Conservation (phyloP, 352 stramenopile species). For the Globisporangium megalacanthum region DNA sequence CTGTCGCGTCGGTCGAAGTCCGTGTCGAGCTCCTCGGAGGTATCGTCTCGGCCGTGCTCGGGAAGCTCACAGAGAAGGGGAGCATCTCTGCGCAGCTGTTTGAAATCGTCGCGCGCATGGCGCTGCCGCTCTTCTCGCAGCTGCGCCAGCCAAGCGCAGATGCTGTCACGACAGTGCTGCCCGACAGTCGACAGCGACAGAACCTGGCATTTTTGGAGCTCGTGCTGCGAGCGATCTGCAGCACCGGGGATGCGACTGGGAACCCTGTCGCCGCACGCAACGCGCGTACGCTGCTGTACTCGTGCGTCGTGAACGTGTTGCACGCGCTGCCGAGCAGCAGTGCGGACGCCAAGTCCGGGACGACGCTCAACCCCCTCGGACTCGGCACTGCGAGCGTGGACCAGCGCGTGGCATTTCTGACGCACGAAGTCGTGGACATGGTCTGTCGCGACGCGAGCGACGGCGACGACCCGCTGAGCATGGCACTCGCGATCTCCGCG, state of each 20-base stretch:
- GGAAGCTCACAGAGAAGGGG: conserved; percentile 50
- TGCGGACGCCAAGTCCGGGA: conserved; percentile 2
- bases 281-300: conserved; percentile 71
- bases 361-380: conserved; percentile 8
- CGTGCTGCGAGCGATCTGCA: conserved; percentile 54
- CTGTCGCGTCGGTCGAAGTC: conserved; percentile 48
- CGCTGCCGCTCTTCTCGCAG: conserved; percentile 57
- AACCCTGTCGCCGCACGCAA: conserved; percentile 75
- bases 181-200: conserved; percentile 26
- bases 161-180: conserved; percentile 3
- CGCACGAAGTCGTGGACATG: conserved; percentile 57
- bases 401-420: conserved; percentile 25
- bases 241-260: conserved; percentile 50
- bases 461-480: conserved; percentile 69
- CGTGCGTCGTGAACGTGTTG: conserved; percentile 68
- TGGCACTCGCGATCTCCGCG: conserved; percentile 71
- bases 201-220: conserved; percentile 52
- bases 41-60: conserved; percentile 53
- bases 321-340: conserved; percentile 24
- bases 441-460: conserved; percentile 75
- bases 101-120: conserved; percentile 65
- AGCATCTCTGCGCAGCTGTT: conserved; percentile 63
- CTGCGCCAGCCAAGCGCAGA: conserved; percentile 21
- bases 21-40: conserved; percentile 55
- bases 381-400: neutral